Evolutionary conservation across 2,329 filamentous ascomycete species (phyloP), one percentile per base, ranked within the genome.

Genomic region (Colletotrichum cordylinicola): DNA sequence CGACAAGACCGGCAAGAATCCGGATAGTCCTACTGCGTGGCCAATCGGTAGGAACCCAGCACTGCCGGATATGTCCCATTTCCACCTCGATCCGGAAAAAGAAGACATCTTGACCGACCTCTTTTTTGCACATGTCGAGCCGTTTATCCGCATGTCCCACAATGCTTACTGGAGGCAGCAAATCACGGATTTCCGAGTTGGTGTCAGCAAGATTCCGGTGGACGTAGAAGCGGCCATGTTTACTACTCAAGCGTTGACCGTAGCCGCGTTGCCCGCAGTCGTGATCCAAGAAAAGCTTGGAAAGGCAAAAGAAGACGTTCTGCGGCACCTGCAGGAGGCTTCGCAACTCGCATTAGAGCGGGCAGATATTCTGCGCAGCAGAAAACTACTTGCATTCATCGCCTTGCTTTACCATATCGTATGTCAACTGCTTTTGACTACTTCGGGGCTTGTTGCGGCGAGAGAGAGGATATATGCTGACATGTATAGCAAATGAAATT

Each of bases 171-270:
- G 75, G 72, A 67, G 75, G 35, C 75, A 72, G 37, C 67, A 77
- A 31, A 75, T 77, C 31, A 75, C 55, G 9, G 75, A 77, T 27
- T 71, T 75, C n/a, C 68, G 75, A n/a, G 58, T 75, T 12, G 72
- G 72, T 21, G 68, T 77, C 43, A 55, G 64, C 24, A 77, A 77
- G 8, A 64, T 68, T 2, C 72, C 72, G 12, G 35, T 62, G 12
- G 75, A 75, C 24, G 48, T 75, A 10, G 75, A 77, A 29, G 67
- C 68, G 4, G 29, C 60, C 21, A 72, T 77, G 62, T 72, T 77
- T 27, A 62, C 75, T 10, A 68, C 68, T 4, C 75, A 77, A 37
- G 64, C 72, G n/a, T 68, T 77, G 72, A 75, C 75, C 2, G 75
- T 77, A 21, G 72, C 75, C 12, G 75, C 75, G 7, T 33, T 77